A percentile compares a stretch with the other conserved stretches of the same genome.
Conservation (phyloP, 2,329 filamentous ascomycete species). For the Ceratocystis variospora region DNA sequence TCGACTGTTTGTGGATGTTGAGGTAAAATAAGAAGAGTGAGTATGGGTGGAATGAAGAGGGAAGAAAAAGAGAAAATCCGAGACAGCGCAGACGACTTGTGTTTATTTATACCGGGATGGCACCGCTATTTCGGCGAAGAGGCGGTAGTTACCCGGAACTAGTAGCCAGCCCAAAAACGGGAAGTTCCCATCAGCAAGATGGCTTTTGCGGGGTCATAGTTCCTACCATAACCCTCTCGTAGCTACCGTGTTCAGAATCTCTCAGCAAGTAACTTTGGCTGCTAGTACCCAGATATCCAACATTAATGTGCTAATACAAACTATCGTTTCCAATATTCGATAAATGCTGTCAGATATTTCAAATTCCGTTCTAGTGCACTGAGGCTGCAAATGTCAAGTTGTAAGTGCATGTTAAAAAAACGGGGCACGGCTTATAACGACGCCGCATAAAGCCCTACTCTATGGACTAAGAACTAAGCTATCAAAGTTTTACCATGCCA, state of each 20-base stretch:
- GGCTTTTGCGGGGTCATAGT: neutral
- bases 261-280: neutral
- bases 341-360: neutral
- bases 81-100: neutral
- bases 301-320: neutral
- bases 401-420: neutral
- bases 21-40: neutral
- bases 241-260: neutral
- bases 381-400: neutral
- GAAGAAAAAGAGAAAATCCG: neutral
- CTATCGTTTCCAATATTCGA: too few relatives aligned
- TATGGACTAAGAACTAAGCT: neutral
- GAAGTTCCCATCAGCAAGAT: neutral
- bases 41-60: neutral
- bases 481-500: neutral
- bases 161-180: neutral
- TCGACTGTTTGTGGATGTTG: neutral
- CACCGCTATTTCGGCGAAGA: neutral
- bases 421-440: neutral
- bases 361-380: neutral
- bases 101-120: slow-evolving; percentile 4
- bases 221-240: neutral
- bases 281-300: neutral
- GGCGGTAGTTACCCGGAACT: neutral
- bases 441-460: neutral